Conservation (phyloP, 2,329 filamentous ascomycete species). For the Didymella keratinophila region DNA sequence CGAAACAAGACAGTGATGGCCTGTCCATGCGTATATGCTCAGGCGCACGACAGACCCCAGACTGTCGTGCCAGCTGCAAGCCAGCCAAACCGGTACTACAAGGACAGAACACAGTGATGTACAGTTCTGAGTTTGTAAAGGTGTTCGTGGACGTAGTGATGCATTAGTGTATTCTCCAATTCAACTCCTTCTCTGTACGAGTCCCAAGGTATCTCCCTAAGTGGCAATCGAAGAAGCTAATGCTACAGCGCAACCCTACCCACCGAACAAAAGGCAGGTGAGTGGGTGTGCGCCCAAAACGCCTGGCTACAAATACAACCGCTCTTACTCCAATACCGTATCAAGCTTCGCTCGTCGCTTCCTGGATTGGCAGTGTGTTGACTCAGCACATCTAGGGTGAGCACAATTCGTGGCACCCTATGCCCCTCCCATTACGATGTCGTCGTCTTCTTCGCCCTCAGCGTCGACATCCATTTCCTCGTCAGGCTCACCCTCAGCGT, state of each 20-base stretch:
- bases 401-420: slow-evolving; percentile 10
- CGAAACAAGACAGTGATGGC: background rate
- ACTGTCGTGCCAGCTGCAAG: background rate
- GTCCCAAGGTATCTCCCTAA: slow-evolving; percentile 37
- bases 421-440: slow-evolving; percentile 39
- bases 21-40: background rate
- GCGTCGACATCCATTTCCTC: slow-evolving; percentile 36
- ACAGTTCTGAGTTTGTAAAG: background rate
- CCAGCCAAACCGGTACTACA: no score
- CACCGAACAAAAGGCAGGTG: background rate
- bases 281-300: slow-evolving; percentile 7
- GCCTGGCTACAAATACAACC: slow-evolving; percentile 17
- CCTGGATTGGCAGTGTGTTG: background rate
- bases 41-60: background rate
- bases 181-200: slow-evolving; percentile 19
- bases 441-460: slow-evolving; percentile 40
- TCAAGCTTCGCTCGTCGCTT: background rate
- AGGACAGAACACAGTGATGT: no score
- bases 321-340: background rate
- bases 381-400: background rate
- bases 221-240: slow-evolving; percentile 18
- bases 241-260: slow-evolving; percentile 13
- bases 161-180: slow-evolving; percentile 13
- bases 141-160: background rate
- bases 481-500: slow-evolving; percentile 18